Base-by-base conservation (phyloP, 495 filamentous ascomycete species). In the Apiosordaria backusii region DNA sequence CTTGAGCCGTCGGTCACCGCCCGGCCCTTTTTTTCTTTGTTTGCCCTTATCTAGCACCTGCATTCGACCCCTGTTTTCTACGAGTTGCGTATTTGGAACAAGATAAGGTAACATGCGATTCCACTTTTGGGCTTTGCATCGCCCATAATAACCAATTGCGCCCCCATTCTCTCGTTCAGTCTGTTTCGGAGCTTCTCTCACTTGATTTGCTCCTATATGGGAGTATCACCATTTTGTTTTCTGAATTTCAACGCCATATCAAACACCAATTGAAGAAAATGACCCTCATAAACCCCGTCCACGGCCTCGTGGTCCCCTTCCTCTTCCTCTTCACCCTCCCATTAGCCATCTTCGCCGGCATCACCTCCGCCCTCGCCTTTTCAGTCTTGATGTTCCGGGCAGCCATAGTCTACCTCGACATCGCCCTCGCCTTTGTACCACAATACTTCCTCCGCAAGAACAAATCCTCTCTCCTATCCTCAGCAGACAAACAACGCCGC, bases 311-410 rank as follows among this genome's bases (percentile, higher is more conserved):
- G 22, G 81, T 91, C 19, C 89, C 88, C 3, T 69, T 90, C 60
- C 77, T 93, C 63, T 77, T 87, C 69, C 60, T 90, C 64, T 76
- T 90, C 70, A 88, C 89, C 15, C 77, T 92, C 22, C 90, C 92
- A 1, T 82, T 94, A 63, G 79, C 86, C 63, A 70, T 90, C 61
- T 86, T 90, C 61, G 91, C 91, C 60, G 83, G 81, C 66, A 70
- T 92, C 64, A 94, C 91, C 40, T 87, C 89, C 45, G 80, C 81
- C 19, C 65, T 92, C 55, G 89, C 91, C 45, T 81, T 90, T 60
- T 77, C 84, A 10, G 80, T 89, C 4, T 82, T 96, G 21, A 80
- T 87, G 67, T 68, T 92, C 62, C 85, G 89, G 25, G 83, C 89
- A 6, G 79, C 83, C 45, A 70, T 92, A 57, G 83, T 92, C 61